Evolutionary conservation across 805 yeast species (phyloP).

Genomic region (Barnettozyma pratensis): DNA sequence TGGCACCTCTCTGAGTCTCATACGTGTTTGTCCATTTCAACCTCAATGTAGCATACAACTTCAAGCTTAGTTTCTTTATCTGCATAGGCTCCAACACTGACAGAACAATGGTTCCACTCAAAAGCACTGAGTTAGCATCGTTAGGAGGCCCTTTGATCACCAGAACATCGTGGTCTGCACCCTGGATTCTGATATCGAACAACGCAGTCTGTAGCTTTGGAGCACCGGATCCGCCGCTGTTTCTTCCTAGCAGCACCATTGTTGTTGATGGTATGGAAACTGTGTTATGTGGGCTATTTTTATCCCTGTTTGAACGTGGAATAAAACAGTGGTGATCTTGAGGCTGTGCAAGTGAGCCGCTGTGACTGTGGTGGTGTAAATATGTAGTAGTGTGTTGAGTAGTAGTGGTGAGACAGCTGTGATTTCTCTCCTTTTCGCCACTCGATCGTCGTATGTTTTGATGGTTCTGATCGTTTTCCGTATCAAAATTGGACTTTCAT

Average conservation of each 20-base stretch:
- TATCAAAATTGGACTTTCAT: too few species aligned
- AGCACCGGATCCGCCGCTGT: slow-evolving; percentile 10
- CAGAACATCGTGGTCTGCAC: slow-evolving; percentile 72
- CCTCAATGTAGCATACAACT: slow-evolving; percentile 61
- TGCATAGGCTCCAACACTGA: slow-evolving; percentile 71
- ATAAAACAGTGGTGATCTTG: too few species aligned
- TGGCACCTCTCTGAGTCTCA: slow-evolving; percentile 40
- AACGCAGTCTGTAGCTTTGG: slow-evolving; percentile 31
- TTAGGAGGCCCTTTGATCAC: slow-evolving; percentile 73
- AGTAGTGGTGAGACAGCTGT: too few species aligned
- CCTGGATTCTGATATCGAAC: slow-evolving; percentile 53
- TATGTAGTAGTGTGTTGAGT: too few species aligned
- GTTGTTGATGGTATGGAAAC: not conserved
- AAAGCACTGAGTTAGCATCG: slow-evolving; percentile 70
- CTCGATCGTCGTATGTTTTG: too few species aligned
- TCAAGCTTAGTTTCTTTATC: slow-evolving; percentile 58
- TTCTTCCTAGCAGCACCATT: slow-evolving; percentile 16
- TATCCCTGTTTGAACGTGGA: too few species aligned
- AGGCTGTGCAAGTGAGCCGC: too few species aligned
- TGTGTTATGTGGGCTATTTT: not conserved
- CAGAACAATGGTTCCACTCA: slow-evolving; percentile 75
- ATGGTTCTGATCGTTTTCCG: too few species aligned
- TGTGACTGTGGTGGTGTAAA: too few species aligned
- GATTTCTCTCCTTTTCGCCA: too few species aligned
- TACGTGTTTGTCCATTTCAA: slow-evolving; percentile 58